phyloP scores from a whole-genome alignment of 331 rosid genomes.

The Arachis monticola region DNA sequence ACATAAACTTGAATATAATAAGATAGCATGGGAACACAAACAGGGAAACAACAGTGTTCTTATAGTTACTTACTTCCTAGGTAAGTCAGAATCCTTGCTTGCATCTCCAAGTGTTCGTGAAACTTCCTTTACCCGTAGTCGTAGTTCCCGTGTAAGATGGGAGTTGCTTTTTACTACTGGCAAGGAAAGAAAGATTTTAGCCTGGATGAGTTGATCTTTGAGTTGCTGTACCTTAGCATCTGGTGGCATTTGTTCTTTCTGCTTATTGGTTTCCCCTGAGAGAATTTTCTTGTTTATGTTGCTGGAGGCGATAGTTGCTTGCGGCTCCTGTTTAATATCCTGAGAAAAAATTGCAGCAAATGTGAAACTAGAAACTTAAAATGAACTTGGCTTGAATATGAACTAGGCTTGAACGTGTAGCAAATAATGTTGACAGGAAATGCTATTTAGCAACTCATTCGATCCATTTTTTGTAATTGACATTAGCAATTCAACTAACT shows the following conservation, averaged over 20 bases:
- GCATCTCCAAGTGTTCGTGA: constrained; percentile 79
- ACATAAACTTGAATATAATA: constrained; percentile 7
- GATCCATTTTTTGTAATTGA: neutral
- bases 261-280: constrained; percentile 38
- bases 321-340: constrained; percentile 47
- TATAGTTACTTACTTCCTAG: constrained; percentile 63
- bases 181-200: constrained; percentile 85
- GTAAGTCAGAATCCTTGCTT: constrained; percentile 88
- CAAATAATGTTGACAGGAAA: neutral
- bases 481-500: constrained; percentile 12
- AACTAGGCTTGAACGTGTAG: neutral
- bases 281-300: constrained; percentile 46
- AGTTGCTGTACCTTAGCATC: constrained; percentile 67
- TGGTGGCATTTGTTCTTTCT: constrained; percentile 50
- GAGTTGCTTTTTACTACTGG: constrained; percentile 75
- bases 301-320: constrained; percentile 46
- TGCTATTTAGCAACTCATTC: neutral
- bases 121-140: constrained; percentile 79
- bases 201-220: constrained; percentile 86
- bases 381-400: neutral
- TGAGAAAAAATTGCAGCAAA: constrained; percentile 33
- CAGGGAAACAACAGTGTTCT: constrained; percentile 15
- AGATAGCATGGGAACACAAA: constrained; percentile 17
- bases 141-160: constrained; percentile 89
- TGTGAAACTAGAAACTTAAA: neutral